phyloP scores from a whole-genome alignment of 2,329 filamentous ascomycete species.

The Monosporascus sp. region DNA sequence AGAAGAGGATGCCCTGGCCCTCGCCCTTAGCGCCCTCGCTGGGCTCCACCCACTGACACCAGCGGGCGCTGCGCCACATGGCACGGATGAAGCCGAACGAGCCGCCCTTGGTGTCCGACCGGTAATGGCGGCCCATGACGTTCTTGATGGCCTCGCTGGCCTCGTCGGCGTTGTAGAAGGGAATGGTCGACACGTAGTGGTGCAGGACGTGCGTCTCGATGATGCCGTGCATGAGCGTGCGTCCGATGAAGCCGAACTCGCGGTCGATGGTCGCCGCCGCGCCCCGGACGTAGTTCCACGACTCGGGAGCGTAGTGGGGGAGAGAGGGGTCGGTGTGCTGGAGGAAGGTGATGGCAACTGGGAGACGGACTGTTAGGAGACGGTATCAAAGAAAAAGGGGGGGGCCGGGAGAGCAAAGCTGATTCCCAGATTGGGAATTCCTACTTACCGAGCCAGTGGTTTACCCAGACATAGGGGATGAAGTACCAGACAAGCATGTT shows the following conservation, averaged over 20 bases:
- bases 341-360: slow-evolving; percentile 93
- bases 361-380: slow-evolving; percentile 20
- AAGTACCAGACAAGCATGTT: slow-evolving; percentile 96
- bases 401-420: too few species aligned
- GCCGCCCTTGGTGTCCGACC: slow-evolving; percentile 72
- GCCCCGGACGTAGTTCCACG: slow-evolving; percentile 91
- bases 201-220: slow-evolving; percentile 97
- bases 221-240: slow-evolving; percentile 79
- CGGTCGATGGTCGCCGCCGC: slow-evolving; percentile 95
- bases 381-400: slow-evolving; percentile 48
- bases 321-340: slow-evolving; percentile 95
- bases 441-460: slow-evolving; percentile 93
- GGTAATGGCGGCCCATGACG: slow-evolving; percentile 95
- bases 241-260: slow-evolving; percentile 94
- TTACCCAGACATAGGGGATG: slow-evolving; percentile 92
- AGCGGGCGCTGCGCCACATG: slow-evolving; percentile 73
- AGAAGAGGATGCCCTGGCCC: slow-evolving; percentile 84
- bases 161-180: slow-evolving; percentile 95
- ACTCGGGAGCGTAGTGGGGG: slow-evolving; percentile 80
- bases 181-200: slow-evolving; percentile 94
- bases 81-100: slow-evolving; percentile 77
- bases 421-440: too few species aligned
- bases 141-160: slow-evolving; percentile 89
- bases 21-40: slow-evolving; percentile 74
- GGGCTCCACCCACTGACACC: slow-evolving; percentile 98